These are phyloP conservation scores for Botrytis cinerea DNA, from an alignment of 2,329 filamentous ascomycete genomes.

Conservation along the genomic window DNA sequence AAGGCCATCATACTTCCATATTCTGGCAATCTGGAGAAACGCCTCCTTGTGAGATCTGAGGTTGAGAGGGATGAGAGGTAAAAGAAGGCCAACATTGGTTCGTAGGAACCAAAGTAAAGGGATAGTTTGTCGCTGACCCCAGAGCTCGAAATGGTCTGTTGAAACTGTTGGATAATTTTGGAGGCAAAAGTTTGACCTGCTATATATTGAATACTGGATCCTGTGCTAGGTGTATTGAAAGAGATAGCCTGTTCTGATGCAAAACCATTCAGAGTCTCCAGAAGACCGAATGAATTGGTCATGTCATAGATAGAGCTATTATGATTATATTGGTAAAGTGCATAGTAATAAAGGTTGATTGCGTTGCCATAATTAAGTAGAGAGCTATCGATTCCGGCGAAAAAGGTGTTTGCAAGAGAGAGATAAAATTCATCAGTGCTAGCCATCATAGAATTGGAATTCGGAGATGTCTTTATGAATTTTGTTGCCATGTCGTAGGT, in stretches of 20 bases:
- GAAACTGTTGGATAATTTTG: slow-evolving; percentile 48
- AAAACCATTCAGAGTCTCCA: slow-evolving; percentile 57
- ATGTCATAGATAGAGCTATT: slow-evolving; percentile 47
- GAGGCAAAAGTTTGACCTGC: slow-evolving; percentile 55
- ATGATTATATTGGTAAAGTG: slow-evolving; percentile 55
- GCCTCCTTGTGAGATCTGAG: slow-evolving; percentile 49
- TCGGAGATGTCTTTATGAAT: slow-evolving; percentile 15
- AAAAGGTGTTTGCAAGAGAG: slow-evolving; percentile 31
- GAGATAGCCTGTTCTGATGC: slow-evolving; percentile 68
- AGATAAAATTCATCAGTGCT: slow-evolving; percentile 32
- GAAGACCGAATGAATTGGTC: slow-evolving; percentile 50
- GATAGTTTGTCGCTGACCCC: slow-evolving; percentile 51
- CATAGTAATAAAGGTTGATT: slow-evolving; percentile 61
- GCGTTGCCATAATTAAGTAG: slow-evolving; percentile 46
- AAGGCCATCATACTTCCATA: slow-evolving; percentile 77
- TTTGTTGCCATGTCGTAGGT: slow-evolving; percentile 29
- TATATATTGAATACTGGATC: slow-evolving; percentile 45
- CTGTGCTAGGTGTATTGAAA: slow-evolving; percentile 61
- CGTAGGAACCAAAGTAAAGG: slow-evolving; percentile 55
- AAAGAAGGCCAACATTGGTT: slow-evolving; percentile 59
- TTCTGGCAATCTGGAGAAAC: slow-evolving; percentile 53
- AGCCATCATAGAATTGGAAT: slow-evolving; percentile 4
- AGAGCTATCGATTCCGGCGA: slow-evolving; percentile 26
- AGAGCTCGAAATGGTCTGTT: slow-evolving; percentile 43
- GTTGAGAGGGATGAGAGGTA: slow-evolving; percentile 48